phyloP scores from a whole-genome alignment of 2,329 filamentous ascomycete genomes.

The Neurospora sp. region DNA sequence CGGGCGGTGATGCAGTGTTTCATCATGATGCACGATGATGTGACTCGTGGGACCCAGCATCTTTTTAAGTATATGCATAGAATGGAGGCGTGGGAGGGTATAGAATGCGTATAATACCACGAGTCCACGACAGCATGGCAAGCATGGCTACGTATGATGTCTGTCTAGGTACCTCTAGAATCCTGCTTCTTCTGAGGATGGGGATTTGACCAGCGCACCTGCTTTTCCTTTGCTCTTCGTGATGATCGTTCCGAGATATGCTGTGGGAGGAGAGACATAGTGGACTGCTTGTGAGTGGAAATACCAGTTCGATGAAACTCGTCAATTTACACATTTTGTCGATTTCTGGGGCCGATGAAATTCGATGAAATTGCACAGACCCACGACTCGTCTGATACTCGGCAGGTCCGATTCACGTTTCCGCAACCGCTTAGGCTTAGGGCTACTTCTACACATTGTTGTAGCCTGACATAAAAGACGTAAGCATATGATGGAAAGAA shows the following conservation, averaged over 20 bases:
- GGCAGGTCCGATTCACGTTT: background rate
- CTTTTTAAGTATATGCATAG: background rate
- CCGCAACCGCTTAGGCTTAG: background rate
- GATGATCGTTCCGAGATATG: background rate
- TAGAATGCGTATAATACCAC: background rate
- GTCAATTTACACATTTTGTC: background rate
- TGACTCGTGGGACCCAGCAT: background rate
- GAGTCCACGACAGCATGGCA: background rate
- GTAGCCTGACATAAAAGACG: too few relatives aligned
- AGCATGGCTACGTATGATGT: background rate
- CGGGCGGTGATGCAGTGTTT: background rate
- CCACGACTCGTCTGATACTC: background rate
- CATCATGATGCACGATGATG: background rate
- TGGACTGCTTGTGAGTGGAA: background rate
- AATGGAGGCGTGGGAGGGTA: background rate
- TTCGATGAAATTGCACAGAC: background rate
- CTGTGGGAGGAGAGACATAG: background rate
- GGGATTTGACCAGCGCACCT: background rate
- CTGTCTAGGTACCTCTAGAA: background rate
- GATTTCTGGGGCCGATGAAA: background rate
- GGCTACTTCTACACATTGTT: too few relatives aligned
- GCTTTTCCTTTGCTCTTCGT: background rate
- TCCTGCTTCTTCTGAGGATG: background rate
- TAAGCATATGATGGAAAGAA: too few relatives aligned
- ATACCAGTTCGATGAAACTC: background rate